Percentiles rank a stretch among this genome's conserved stretches.
phyloP scores from a whole-genome alignment of 352 stramenopile species.

The Phytophthora sp. region DNA sequence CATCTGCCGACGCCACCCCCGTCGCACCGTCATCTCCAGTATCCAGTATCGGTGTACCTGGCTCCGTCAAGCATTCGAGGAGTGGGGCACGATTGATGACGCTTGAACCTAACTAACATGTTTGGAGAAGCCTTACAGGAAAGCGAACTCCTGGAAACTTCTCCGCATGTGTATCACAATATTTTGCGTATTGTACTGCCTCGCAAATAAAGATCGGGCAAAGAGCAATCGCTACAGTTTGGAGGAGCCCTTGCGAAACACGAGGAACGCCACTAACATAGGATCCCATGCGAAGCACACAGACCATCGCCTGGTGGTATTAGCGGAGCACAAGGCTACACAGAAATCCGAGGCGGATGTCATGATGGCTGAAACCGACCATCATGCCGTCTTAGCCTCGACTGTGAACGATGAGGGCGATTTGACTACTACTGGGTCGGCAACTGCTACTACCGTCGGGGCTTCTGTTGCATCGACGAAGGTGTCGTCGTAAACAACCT shows the following conservation, averaged over 20 bases:
- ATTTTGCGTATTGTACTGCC: constrained; percentile 11
- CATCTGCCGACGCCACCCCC: neutral
- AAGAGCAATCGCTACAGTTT: constrained; percentile 2
- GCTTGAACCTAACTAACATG: constrained; percentile 3
- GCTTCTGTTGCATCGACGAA: neutral
- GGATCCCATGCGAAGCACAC: constrained; percentile 13
- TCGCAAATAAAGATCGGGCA: neutral
- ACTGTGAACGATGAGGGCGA: neutral
- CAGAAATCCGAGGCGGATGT: neutral
- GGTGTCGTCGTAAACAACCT: too few species aligned
- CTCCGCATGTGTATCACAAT: neutral
- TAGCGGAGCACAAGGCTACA: neutral
- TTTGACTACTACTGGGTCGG: neutral
- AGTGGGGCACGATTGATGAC: neutral
- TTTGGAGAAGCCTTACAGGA: constrained; percentile 4
- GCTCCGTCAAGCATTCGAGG: neutral
- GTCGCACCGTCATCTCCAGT: neutral
- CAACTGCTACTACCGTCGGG: neutral
- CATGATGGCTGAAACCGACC: neutral
- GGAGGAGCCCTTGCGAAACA: constrained; percentile 11
- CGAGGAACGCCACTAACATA: constrained; percentile 6
- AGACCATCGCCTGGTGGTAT: neutral
- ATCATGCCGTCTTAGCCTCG: neutral
- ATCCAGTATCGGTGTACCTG: neutral
- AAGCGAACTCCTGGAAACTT: constrained; percentile 7